These are phyloP conservation scores for Fermentozyma sake DNA, from an alignment of 1,139 yeast species.

Conservation along the genomic window DNA sequence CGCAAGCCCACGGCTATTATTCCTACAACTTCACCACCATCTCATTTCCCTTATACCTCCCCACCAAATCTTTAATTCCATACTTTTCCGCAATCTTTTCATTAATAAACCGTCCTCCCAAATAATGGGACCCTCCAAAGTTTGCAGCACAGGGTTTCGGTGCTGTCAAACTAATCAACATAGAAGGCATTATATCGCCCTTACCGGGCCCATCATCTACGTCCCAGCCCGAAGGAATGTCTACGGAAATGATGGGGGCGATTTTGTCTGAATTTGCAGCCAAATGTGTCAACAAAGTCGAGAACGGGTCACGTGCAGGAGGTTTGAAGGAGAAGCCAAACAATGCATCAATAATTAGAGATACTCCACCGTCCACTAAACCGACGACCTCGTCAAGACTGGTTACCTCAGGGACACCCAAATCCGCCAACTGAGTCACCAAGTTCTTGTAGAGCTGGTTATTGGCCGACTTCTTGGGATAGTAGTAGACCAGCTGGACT, in stretches of 20 bases:
- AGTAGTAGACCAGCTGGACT: conserved; percentile 61
- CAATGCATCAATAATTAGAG: conserved; percentile 66
- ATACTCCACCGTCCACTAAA: conserved; percentile 17
- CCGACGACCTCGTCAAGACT: conserved; percentile 32
- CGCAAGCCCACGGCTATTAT: no score
- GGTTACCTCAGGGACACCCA: conserved; percentile 44
- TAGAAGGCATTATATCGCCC: conserved; percentile 51
- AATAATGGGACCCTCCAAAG: conserved; percentile 54
- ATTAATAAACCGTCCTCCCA: conserved; percentile 87
- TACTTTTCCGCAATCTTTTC: conserved; percentile 63
- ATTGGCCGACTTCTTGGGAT: conserved; percentile 55
- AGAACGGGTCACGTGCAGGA: conserved; percentile 80
- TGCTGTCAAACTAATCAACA: conserved; percentile 81
- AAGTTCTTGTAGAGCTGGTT: conserved; percentile 42
- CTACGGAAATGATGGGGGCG: conserved; percentile 73
- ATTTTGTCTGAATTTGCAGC: conserved; percentile 23
- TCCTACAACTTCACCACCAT: conserved; percentile 30
- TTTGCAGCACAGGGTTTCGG: conserved; percentile 80
- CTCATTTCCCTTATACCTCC: conserved; percentile 31
- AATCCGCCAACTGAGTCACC: conserved; percentile 53
- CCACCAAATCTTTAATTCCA: conserved; percentile 49
- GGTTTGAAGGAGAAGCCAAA: conserved; percentile 94
- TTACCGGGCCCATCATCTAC: conserved; percentile 76
- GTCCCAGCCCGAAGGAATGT: conserved; percentile 96
- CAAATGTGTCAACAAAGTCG: conserved; percentile 49